Conservation (phyloP, 169 alveolate genomes). For the Plasmodium vivax region DNA sequence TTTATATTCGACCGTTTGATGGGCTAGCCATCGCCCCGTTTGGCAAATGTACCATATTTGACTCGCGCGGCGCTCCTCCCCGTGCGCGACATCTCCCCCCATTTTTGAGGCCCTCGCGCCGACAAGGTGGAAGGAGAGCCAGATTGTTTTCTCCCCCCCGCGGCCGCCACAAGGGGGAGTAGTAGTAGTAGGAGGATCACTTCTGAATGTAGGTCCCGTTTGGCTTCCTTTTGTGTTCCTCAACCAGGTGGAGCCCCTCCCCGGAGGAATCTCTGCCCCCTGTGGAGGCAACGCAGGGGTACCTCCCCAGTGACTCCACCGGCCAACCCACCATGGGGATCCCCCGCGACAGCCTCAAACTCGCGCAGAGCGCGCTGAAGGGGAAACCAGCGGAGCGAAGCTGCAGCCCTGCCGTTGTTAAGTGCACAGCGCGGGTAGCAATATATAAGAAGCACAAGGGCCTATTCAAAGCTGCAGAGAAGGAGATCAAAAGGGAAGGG, state of each 20-base stretch:
- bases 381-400: not conserved
- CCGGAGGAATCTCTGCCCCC: not conserved
- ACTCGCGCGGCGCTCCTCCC: not conserved
- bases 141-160: not conserved
- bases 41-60: not conserved
- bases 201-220: not conserved
- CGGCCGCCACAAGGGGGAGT: not conserved
- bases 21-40: not conserved
- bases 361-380: not conserved
- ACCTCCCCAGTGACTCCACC: not conserved
- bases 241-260: not conserved
- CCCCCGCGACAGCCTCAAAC: not conserved
- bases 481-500: constrained; percentile 25
- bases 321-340: not conserved
- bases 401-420: not conserved
- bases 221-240: not conserved
- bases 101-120: not conserved
- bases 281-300: too few relatives aligned
- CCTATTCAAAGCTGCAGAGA: constrained; percentile 1
- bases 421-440: not conserved
- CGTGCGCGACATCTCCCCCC: not conserved
- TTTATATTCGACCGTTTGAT: not conserved
- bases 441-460: not conserved
- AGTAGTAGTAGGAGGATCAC: not conserved
- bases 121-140: not conserved